Conservation (phyloP, 2,329 filamentous ascomycete species). For the Corynespora cassiicola region DNA sequence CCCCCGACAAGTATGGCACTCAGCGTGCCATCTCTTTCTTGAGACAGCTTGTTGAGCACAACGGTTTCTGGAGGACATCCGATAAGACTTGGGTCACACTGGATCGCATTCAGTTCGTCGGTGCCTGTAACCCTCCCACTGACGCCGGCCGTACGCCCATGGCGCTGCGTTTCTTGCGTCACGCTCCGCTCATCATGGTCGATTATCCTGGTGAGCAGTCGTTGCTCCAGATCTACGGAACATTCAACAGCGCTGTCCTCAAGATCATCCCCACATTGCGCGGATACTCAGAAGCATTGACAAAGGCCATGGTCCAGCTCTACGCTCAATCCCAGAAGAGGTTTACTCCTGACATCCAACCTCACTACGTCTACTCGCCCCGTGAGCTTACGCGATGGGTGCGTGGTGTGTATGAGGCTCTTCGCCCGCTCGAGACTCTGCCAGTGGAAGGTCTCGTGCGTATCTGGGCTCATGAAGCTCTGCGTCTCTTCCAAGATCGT, state of each 20-base stretch:
- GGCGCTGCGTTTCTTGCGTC: conserved; percentile 90
- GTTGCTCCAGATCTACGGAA: conserved; percentile 96
- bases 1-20: conserved; percentile 96
- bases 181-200: conserved; percentile 99
- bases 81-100: conserved; percentile 98
- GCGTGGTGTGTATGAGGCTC: conserved; percentile 95
- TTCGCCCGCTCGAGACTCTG: conserved; percentile 86
- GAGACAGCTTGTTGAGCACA: conserved; percentile 96
- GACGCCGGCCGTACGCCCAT: conserved; percentile 96
- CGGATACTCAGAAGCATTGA: conserved; percentile 92
- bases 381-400: conserved; percentile 98
- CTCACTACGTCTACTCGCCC: conserved; percentile 98
- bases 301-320: conserved; percentile 96
- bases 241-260: conserved; percentile 93
- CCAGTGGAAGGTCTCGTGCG: conserved; percentile 90
- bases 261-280: conserved; percentile 96
- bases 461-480: conserved; percentile 97
- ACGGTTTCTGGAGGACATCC: conserved; percentile 97
- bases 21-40: conserved; percentile 97
- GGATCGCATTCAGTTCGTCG: conserved; percentile 98
- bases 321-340: conserved; percentile 93
- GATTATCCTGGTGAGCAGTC: conserved; percentile 97
- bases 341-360: conserved; percentile 96
- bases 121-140: conserved; percentile 96
- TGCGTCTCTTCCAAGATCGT: conserved; percentile 96